Base-by-base conservation (phyloP, 352 stramenopile species). In the Blastocystis sp. region DNA sequence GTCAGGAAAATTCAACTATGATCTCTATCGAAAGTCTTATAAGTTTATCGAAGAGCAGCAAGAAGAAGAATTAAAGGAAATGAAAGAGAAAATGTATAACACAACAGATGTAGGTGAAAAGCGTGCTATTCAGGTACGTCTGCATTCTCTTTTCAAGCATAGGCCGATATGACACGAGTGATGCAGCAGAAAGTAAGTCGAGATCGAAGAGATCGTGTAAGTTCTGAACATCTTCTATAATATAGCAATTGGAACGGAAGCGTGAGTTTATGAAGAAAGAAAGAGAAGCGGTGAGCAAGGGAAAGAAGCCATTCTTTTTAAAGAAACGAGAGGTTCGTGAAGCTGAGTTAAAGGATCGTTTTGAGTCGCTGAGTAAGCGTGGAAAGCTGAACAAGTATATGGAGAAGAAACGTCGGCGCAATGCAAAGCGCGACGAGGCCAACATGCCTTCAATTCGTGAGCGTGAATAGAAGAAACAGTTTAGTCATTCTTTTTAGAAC, bases 301-400 rank as follows among this genome's bases (percentile, higher is more conserved):
- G 77, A 79, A 88, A 88, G 66, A 88, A 88, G 23, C 77, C 77
- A 15, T 88, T 79, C 66, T 88, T 88, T 54, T 18, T 88, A 39
- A 88, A 88, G 77, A 88, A 88, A 47, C 11, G 77, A 8, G 77
- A 76, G 37, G 5, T 88, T 1, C 68, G 50, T 15, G 62, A 88
- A 43, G 77, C 62, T 2, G 77, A 88, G 50, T 43, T 88, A n/a
- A 88, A 88, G 77, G 77, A 88, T 29, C 62, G 77, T 3, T 88
- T 88, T 54, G 77, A 88, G 34, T 62, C 62, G 43, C 26, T 88
- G n/a, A 37, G 43, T 0, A 77, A 88, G 56, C 41, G 56, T 8
- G 77, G 77, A 15, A 61, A 64, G 13, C 29, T 88, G 20, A 79
- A 79, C 55, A 88, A 88, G 66, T 88, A 88, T 37, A 88, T 88